Evolutionary conservation across 1,284 basidiomycete species (phyloP).

Genomic region (Ustilago nuda): DNA sequence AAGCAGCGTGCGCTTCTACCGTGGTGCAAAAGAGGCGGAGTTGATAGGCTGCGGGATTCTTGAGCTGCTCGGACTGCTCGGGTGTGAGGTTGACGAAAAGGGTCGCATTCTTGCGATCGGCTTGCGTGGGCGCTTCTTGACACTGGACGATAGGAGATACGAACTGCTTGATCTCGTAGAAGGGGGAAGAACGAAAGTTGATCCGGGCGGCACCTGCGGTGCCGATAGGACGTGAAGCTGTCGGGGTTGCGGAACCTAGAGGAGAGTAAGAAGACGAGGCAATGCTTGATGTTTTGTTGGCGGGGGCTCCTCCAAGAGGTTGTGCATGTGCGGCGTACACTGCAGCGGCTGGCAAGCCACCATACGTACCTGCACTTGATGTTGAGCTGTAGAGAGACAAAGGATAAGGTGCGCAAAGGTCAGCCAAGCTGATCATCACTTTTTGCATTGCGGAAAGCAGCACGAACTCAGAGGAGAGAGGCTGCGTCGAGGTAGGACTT

Average conservation of each 20-base stretch:
- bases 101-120: conserved; percentile 46
- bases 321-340: conserved; percentile 31
- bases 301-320: conserved; percentile 28
- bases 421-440: not conserved
- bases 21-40: conserved; percentile 61
- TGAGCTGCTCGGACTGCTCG: conserved; percentile 46
- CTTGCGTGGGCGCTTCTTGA: conserved; percentile 50
- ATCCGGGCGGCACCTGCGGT: conserved; percentile 28
- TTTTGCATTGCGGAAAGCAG: not conserved
- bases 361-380: conserved; percentile 42
- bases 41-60: conserved; percentile 30
- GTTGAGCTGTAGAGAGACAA: conserved; percentile 7
- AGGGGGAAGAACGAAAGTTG: conserved; percentile 60
- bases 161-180: conserved; percentile 60
- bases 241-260: conserved; percentile 16
- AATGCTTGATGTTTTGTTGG: conserved; percentile 29
- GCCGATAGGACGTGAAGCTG: conserved; percentile 17
- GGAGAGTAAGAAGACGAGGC: conserved; percentile 35
- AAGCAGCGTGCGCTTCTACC: conserved; percentile 53
- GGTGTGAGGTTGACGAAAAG: conserved; percentile 46
- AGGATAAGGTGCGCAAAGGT: not conserved
- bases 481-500: conserved; percentile 1
- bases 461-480: not conserved
- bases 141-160: conserved; percentile 51
- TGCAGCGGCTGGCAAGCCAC: conserved; percentile 23